Conservation (phyloP, 768 basidiomycete genomes). For the Chlorophyllum brunneum region DNA sequence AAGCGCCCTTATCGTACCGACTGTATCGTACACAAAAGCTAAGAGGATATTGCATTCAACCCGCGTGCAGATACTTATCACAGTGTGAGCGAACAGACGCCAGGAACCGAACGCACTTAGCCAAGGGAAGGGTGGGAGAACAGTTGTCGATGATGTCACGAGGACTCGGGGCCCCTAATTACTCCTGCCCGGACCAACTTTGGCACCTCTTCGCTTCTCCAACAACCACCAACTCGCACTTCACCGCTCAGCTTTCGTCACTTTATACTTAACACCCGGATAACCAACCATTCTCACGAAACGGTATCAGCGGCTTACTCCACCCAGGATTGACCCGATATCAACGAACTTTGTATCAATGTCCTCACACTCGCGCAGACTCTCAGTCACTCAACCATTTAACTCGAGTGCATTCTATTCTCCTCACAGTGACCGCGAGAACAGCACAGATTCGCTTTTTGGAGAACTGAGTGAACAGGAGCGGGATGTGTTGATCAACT, state of each 20-base stretch:
- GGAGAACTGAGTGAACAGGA: constrained; percentile 25
- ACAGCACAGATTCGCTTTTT: constrained; percentile 15
- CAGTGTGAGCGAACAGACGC: no score
- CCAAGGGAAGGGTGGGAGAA: neutral
- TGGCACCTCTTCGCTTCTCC: neutral
- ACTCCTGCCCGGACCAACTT: neutral
- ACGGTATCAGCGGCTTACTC: no score
- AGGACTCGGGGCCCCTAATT: neutral
- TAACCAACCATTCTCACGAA: no score
- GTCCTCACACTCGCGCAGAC: constrained; percentile 14
- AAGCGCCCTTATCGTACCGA: no score
- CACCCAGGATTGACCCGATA: neutral
- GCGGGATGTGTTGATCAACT: constrained; percentile 45
- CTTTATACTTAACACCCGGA: no score
- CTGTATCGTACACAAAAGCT: no score
- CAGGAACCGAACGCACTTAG: no score
- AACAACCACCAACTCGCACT: neutral
- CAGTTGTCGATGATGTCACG: constrained; percentile 8
- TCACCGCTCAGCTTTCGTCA: no score
- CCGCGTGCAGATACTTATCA: no score
- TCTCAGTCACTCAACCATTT: constrained; percentile 30
- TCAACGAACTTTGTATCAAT: neutral
- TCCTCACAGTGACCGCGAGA: neutral
- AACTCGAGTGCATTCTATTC: constrained; percentile 31
- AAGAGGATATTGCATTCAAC: no score